A percentile compares a stretch with the other conserved stretches of the same genome.
Conservation (phyloP, 2,329 filamentous ascomycete genomes). For the Berkeleyomyces rouxiae region DNA sequence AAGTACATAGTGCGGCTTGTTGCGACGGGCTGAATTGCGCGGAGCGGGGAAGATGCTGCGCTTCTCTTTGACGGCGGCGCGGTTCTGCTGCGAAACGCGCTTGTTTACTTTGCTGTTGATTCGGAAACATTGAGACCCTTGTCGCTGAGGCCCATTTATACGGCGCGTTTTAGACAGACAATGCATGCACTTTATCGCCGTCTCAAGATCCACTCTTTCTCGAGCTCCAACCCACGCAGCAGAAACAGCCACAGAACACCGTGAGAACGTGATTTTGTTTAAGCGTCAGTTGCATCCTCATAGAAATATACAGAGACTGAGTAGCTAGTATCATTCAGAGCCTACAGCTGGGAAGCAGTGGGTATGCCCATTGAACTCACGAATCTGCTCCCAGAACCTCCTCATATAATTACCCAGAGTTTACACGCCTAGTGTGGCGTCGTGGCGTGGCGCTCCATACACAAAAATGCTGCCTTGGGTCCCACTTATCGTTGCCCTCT, state of each 20-base stretch:
- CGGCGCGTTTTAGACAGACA: not conserved
- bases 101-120: slow-evolving; percentile 12
- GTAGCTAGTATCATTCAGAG: not conserved
- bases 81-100: slow-evolving; percentile 10
- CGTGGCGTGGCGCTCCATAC: not conserved
- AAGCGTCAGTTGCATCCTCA: not conserved
- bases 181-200: not conserved
- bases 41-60: not conserved
- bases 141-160: not conserved
- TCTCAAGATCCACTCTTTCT: not conserved
- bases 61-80: slow-evolving; percentile 1
- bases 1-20: no score
- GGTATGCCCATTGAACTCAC: no score
- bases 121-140: not conserved
- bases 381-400: no score
- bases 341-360: no score
- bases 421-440: not conserved
- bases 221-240: no score
- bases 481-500: slow-evolving; percentile 1
- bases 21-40: no score
- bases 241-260: no score
- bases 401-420: not conserved
- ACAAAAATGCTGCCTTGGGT: not conserved
- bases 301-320: not conserved
- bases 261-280: no score